Percentiles rank a stretch among this genome's conserved stretches.
These are phyloP conservation scores for Incumbomyces lentus DNA, from an alignment of 2,329 filamentous ascomycete species.

Conservation along the genomic window DNA sequence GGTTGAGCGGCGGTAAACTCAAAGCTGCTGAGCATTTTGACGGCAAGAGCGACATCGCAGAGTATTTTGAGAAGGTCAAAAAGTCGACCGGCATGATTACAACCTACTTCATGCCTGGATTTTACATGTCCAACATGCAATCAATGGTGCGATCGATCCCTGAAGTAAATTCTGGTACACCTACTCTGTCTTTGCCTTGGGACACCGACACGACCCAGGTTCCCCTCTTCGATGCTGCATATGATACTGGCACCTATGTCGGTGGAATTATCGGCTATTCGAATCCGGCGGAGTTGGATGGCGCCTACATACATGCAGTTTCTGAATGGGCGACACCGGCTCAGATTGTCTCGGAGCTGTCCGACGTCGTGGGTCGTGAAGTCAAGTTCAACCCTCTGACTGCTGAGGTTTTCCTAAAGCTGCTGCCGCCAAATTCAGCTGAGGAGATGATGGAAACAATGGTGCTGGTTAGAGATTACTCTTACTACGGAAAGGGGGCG, in stretches of 20 bases:
- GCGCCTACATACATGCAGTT: constrained; percentile 37
- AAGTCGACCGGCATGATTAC: constrained; percentile 23
- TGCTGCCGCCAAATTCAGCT: constrained; percentile 31
- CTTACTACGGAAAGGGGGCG: constrained; percentile 41
- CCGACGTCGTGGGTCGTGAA: constrained; percentile 32
- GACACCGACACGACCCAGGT: constrained; percentile 25
- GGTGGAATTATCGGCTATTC: constrained; percentile 20
- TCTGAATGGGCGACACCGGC: constrained; percentile 29
- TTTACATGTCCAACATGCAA: constrained; percentile 35
- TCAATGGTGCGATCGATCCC: constrained; percentile 24
- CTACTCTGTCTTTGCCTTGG: constrained; percentile 21
- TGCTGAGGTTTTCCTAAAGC: constrained; percentile 35
- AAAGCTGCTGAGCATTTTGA: constrained; percentile 31
- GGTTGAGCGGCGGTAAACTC: constrained; percentile 27
- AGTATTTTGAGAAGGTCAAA: constrained; percentile 26
- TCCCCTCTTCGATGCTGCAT: constrained; percentile 36
- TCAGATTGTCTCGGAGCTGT: constrained; percentile 32
- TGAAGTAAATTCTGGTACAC: constrained; percentile 21
- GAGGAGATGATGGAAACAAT: constrained; percentile 47
- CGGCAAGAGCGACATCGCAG: constrained; percentile 30
- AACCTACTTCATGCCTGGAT: constrained; percentile 33
- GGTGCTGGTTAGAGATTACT: constrained; percentile 40
- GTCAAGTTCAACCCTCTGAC: constrained; percentile 23
- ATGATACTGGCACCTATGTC: constrained; percentile 37
- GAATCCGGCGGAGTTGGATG: constrained; percentile 22